Conservation (phyloP, 2,329 filamentous ascomycete species). For the Didymella lethalis region DNA sequence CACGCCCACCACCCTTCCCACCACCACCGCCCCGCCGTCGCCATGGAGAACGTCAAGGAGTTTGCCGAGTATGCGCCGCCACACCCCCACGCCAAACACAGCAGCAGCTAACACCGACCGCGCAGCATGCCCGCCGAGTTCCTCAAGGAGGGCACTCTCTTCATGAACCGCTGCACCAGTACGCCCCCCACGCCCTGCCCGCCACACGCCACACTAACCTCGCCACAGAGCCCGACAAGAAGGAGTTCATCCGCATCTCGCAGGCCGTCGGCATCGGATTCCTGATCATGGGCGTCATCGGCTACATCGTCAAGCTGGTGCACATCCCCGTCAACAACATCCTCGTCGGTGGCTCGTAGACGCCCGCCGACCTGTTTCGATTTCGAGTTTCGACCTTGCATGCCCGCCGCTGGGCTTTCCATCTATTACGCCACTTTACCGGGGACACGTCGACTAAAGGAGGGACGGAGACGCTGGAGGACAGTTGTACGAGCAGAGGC, state of each 20-base stretch:
- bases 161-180: slow-evolving; percentile 60
- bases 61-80: slow-evolving; percentile 64
- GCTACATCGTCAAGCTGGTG: slow-evolving; percentile 62
- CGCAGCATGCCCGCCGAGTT: slow-evolving; percentile 52
- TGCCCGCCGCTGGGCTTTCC: slow-evolving; percentile 18
- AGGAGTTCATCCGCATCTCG: slow-evolving; percentile 55
- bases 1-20: background rate
- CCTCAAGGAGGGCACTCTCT: slow-evolving; percentile 58
- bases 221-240: slow-evolving; percentile 54
- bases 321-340: slow-evolving; percentile 65
- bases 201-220: slow-evolving; percentile 30
- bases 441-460: background rate
- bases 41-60: slow-evolving; percentile 74
- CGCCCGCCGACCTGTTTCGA: slow-evolving; percentile 11
- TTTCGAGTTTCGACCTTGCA: slow-evolving; percentile 18
- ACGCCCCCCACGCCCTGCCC: slow-evolving; percentile 8
- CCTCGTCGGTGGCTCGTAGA: slow-evolving; percentile 55
- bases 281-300: slow-evolving; percentile 62
- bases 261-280: slow-evolving; percentile 63
- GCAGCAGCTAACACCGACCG: slow-evolving; percentile 29
- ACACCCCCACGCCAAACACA: background rate
- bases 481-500: slow-evolving; percentile 11
- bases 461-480: background rate
- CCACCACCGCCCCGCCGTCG: slow-evolving; percentile 40
- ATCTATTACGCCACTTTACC: slow-evolving; percentile 29